Conservation (phyloP, 768 basidiomycete species). For the Agaricus blazei region DNA sequence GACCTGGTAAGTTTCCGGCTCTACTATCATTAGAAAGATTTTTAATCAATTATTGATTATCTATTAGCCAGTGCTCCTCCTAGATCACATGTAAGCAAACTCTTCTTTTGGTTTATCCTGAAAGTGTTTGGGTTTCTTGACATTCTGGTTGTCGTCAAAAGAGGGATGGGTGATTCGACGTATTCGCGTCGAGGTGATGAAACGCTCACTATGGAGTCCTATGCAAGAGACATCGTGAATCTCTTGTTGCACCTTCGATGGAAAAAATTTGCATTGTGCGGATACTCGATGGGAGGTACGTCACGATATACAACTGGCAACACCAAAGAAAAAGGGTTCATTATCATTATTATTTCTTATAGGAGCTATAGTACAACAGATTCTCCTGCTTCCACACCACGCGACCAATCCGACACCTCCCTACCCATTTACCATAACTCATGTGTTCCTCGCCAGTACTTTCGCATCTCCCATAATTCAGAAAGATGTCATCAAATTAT, state of each 20-base stretch:
- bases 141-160: constrained; percentile 6
- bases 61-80: constrained; percentile 30
- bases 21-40: too few relatives aligned
- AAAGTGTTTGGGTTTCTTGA: not conserved
- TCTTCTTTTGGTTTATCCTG: not conserved
- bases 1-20: constrained; percentile 29
- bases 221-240: constrained; percentile 38
- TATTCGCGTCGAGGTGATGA: constrained; percentile 27
- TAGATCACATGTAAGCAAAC: constrained; percentile 26
- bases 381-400: constrained; percentile 35
- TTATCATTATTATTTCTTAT: not conserved
- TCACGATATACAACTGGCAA: not conserved
- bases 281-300: constrained; percentile 49
- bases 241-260: constrained; percentile 33
- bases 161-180: constrained; percentile 43
- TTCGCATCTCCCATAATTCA: too few relatives aligned
- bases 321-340: too few relatives aligned
- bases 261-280: constrained; percentile 37
- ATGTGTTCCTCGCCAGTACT: constrained; percentile 6
- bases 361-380: constrained; percentile 40
- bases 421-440: constrained; percentile 35
- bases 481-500: too few relatives aligned
- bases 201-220: constrained; percentile 35
- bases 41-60: not conserved
- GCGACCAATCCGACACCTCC: constrained; percentile 23